Percentiles rank a stretch among this genome's conserved stretches.
Conservation (phyloP, 257 asterid genomes). For the Solanum rostratum region DNA sequence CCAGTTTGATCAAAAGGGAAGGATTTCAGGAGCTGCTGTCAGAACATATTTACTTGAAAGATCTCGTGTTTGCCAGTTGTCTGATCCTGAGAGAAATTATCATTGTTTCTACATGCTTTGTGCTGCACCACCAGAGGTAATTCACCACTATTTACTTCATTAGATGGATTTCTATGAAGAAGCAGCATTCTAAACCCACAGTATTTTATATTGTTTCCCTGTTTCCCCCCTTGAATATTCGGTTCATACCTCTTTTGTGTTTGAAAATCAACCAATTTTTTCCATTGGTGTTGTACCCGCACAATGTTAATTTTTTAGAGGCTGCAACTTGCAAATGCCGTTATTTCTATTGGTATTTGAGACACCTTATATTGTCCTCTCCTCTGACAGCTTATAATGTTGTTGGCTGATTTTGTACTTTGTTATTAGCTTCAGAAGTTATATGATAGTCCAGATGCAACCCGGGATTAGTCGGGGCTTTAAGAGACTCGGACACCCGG, state of each 20-base stretch:
- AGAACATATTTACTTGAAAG: constrained; percentile 98
- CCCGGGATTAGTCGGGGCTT: too few relatives aligned
- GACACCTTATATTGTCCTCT: neutral
- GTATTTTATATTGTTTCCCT: neutral
- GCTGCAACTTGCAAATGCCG: neutral
- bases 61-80: constrained; percentile 97
- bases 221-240: neutral
- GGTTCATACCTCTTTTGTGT: neutral
- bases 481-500: too few relatives aligned
- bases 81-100: constrained; percentile 99
- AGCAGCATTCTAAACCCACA: neutral
- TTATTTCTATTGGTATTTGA: neutral
- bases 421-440: neutral
- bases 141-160: neutral
- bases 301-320: neutral
- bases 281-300: neutral
- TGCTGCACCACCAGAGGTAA: constrained; percentile 94
- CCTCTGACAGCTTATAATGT: neutral
- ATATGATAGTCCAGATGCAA: neutral
- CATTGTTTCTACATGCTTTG: constrained; percentile 99
- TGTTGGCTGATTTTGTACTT: neutral
- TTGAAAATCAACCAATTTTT: neutral
- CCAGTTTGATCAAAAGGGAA: constrained; percentile 84
- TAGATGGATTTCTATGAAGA: neutral
- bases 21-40: constrained; percentile 97